phyloP scores from a whole-genome alignment of 139 green algal genomes.

The Chlamydomonas sphaeroides region DNA sequence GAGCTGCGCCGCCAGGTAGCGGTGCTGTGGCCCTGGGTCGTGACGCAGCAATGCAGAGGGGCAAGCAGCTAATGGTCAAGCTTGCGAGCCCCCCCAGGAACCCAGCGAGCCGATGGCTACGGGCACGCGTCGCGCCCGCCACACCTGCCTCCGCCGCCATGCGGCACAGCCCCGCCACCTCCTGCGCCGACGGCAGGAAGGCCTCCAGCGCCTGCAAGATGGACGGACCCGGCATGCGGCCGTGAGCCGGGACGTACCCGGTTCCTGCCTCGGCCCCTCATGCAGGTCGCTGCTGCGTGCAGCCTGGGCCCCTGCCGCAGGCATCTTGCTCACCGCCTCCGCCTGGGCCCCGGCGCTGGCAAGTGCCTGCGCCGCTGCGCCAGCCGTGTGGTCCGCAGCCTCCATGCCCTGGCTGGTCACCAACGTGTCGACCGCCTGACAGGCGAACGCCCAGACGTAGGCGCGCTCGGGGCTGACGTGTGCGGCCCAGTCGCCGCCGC shows the following conservation, averaged over 20 bases:
- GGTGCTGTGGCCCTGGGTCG: background rate
- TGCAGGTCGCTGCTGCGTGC: too few species aligned
- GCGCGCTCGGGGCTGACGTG: background rate
- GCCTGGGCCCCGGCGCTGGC: slow-evolving; percentile 19
- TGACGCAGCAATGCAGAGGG: background rate
- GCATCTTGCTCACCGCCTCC: slow-evolving; percentile 3
- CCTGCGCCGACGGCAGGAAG: background rate
- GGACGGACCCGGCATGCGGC: too few species aligned
- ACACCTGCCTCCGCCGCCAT: slow-evolving; percentile 8
- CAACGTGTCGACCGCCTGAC: background rate
- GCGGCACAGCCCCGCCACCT: slow-evolving; percentile 8
- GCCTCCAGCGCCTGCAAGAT: slow-evolving; percentile 8
- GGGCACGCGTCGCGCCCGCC: too few species aligned
- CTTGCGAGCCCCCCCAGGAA: too few species aligned
- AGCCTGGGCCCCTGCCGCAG: background rate
- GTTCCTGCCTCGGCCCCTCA: too few species aligned
- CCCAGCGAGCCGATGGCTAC: background rate
- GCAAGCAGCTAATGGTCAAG: background rate
- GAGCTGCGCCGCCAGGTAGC: slow-evolving; percentile 1
- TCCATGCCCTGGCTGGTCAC: background rate
- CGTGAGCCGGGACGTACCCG: too few species aligned
- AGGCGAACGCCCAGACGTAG: slow-evolving; percentile 11
- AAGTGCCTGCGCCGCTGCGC: background rate
- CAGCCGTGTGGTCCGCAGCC: background rate
- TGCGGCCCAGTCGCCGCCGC: background rate